phyloP scores from a whole-genome alignment of 78 protist genomes.

The Dictyostelium citrinum region DNA sequence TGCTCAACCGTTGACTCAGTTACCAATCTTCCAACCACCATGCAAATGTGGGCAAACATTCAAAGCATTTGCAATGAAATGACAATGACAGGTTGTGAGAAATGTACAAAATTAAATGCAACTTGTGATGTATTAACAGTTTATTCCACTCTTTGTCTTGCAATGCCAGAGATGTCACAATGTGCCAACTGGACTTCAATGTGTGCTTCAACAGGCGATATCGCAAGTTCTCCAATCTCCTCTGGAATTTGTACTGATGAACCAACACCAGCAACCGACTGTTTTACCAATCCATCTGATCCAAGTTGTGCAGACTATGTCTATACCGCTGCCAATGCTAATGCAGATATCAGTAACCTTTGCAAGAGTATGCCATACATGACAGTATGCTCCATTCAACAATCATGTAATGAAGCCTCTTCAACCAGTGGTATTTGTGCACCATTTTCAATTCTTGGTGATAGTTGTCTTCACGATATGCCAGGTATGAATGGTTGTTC shows the following conservation, averaged over 20 bases:
- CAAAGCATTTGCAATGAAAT: slow-evolving; percentile 32
- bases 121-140: not conserved
- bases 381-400: slow-evolving; percentile 29
- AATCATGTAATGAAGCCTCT: not conserved
- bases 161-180: slow-evolving; percentile 58
- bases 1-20: not conserved
- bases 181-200: slow-evolving; percentile 6
- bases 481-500: slow-evolving; percentile 47
- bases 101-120: not conserved
- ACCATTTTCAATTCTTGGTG: slow-evolving; percentile 36
- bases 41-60: not conserved
- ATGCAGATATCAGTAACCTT: slow-evolving; percentile 1
- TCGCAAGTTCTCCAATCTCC: not conserved
- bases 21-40: not conserved
- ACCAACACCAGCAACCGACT: not conserved
- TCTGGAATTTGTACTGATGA: not conserved
- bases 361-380: slow-evolving; percentile 37
- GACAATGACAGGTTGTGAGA: slow-evolving; percentile 27
- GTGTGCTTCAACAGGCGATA: not conserved
- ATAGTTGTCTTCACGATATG: slow-evolving; percentile 52
- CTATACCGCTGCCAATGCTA: not conserved
- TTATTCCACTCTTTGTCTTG: slow-evolving; percentile 42
- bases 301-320: not conserved
- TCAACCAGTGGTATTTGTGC: slow-evolving; percentile 9
- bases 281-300: not conserved